phyloP scores from a whole-genome alignment of 805 yeast species.

The Cyberlindnera mycetangii region DNA sequence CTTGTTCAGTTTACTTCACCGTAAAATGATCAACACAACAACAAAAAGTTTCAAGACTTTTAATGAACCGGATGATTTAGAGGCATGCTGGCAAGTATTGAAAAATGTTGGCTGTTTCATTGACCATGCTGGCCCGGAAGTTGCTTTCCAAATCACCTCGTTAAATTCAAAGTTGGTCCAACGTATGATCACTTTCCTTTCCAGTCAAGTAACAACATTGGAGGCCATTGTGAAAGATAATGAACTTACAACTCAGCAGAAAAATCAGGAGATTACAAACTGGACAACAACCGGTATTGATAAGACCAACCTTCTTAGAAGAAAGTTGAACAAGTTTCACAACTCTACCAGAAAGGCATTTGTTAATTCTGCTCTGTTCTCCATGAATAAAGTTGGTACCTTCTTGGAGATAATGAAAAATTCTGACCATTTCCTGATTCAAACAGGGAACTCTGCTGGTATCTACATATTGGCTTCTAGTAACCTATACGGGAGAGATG shows the following conservation, averaged over 20 bases:
- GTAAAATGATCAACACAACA: slow-evolving; percentile 77
- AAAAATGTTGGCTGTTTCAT: slow-evolving; percentile 74
- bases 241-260: slow-evolving; percentile 16
- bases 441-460: slow-evolving; percentile 71
- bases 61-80: slow-evolving; percentile 88
- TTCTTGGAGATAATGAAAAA: slow-evolving; percentile 58
- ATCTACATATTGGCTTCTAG: slow-evolving; percentile 75
- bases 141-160: slow-evolving; percentile 71
- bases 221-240: slow-evolving; percentile 32
- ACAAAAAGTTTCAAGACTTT: slow-evolving; percentile 73
- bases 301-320: slow-evolving; percentile 69
- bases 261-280: slow-evolving; percentile 32
- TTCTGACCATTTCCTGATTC: slow-evolving; percentile 71
- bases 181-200: slow-evolving; percentile 66
- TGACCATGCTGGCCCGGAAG: slow-evolving; percentile 75
- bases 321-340: slow-evolving; percentile 79
- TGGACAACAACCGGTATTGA: slow-evolving; percentile 59
- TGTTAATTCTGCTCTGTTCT: slow-evolving; percentile 67
- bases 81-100: slow-evolving; percentile 75
- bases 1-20: slow-evolving; percentile 65
- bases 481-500: slow-evolving; percentile 37
- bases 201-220: slow-evolving; percentile 68
- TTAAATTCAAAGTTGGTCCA: slow-evolving; percentile 66
- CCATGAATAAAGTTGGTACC: slow-evolving; percentile 46
- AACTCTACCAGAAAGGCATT: slow-evolving; percentile 64